Evolutionary conservation across 257 asterid species (phyloP).

Genomic region (Vinca minor): DNA sequence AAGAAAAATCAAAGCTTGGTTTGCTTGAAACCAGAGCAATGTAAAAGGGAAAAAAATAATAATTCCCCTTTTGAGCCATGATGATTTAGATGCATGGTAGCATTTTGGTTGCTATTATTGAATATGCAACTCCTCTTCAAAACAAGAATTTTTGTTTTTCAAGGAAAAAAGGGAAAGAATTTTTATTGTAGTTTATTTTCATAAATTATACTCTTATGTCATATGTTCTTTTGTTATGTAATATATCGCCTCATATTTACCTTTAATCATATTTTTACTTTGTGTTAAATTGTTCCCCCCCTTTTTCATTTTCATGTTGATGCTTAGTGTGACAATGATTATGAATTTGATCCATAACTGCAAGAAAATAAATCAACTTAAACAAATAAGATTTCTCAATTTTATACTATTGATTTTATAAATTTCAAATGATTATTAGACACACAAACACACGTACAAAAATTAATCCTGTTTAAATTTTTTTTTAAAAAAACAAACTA

Average conservation of each 20-base stretch:
- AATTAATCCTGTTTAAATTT: too few relatives aligned
- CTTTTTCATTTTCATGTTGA: too few relatives aligned
- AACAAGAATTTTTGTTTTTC: not conserved
- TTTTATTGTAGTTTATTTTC: not conserved
- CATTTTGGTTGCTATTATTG: constrained; percentile 2
- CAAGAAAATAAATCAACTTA: too few relatives aligned
- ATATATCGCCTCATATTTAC: not conserved
- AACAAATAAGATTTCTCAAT: not conserved
- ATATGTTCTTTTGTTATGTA: not conserved
- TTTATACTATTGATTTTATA: too few relatives aligned
- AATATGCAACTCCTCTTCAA: not conserved
- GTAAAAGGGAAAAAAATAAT: too few relatives aligned
- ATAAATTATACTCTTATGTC: not conserved
- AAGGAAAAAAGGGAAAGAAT: not conserved
- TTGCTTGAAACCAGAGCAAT: too few relatives aligned
- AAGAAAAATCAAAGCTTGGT: not conserved
- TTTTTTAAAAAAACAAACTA: too few relatives aligned
- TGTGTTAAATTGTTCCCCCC: too few relatives aligned
- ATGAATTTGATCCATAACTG: too few relatives aligned
- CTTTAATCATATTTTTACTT: not conserved
- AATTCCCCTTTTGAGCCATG: not conserved
- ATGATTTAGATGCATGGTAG: not conserved
- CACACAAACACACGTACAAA: too few relatives aligned
- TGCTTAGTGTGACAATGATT: too few relatives aligned
- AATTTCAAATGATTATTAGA: too few relatives aligned